These are phyloP conservation scores for Lachnellula hyalina DNA, from an alignment of 2,329 filamentous ascomycete genomes.

Conservation along the genomic window DNA sequence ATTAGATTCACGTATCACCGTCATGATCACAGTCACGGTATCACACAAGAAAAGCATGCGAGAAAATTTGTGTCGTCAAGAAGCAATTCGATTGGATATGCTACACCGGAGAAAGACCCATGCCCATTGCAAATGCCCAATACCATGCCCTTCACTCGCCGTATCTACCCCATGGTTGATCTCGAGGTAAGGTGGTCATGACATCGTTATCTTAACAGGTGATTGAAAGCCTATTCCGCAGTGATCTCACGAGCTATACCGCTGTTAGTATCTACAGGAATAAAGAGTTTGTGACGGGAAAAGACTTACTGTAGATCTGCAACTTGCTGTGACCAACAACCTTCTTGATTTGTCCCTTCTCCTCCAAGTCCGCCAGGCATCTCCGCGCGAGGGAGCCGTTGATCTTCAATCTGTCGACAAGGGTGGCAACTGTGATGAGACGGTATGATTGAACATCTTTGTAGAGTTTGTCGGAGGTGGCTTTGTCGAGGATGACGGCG, in stretches of 20 bases:
- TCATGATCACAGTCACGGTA: background rate
- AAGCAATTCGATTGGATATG: slow-evolving; percentile 30
- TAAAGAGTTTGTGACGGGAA: background rate
- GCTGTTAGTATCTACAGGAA: slow-evolving; percentile 30
- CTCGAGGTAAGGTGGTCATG: slow-evolving; percentile 28
- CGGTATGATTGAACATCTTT: slow-evolving; percentile 99
- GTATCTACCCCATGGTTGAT: slow-evolving; percentile 24
- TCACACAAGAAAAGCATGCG: background rate
- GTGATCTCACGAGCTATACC: slow-evolving; percentile 54
- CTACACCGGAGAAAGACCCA: slow-evolving; percentile 32
- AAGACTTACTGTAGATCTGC: slow-evolving; percentile 85
- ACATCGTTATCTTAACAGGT: slow-evolving; percentile 22
- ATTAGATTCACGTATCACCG: background rate
- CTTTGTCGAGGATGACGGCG: slow-evolving; percentile 98
- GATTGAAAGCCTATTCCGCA: slow-evolving; percentile 35
- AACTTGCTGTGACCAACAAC: slow-evolving; percentile 94
- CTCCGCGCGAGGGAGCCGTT: slow-evolving; percentile 93
- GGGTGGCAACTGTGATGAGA: slow-evolving; percentile 95
- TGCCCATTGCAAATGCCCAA: slow-evolving; percentile 31
- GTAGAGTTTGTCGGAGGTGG: slow-evolving; percentile 95
- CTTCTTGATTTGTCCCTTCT: slow-evolving; percentile 98
- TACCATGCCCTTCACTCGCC: slow-evolving; percentile 24
- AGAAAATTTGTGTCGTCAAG: slow-evolving; percentile 5
- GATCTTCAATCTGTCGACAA: slow-evolving; percentile 99
- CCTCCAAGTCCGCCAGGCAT: slow-evolving; percentile 89